A percentile compares a stretch with the other conserved stretches of the same genome.
Conservation (phyloP, 140 eudicot species). For the Erigeron philadelphicus region DNA sequence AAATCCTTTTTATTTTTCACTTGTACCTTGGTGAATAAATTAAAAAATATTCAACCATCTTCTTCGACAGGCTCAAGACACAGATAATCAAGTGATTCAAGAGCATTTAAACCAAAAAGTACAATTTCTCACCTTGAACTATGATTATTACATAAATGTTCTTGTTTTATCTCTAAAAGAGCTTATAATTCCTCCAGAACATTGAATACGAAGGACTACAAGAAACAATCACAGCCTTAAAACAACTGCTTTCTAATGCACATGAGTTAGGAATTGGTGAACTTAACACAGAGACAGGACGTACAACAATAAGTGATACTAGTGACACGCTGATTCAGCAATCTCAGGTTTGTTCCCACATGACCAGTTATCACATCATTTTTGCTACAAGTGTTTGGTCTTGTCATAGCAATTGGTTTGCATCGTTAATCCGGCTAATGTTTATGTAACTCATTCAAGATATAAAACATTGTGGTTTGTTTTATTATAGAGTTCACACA, state of each 20-base stretch:
- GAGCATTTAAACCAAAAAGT: slow-evolving; percentile 75
- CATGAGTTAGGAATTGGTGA: slow-evolving; percentile 4
- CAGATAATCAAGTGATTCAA: slow-evolving; percentile 65
- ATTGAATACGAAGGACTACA: slow-evolving; percentile 52
- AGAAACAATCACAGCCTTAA: slow-evolving; percentile 46
- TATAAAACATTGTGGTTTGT: background rate
- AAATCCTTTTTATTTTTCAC: background rate
- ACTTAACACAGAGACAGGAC: slow-evolving; percentile 19
- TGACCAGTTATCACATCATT: slow-evolving; percentile 11
- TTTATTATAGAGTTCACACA: background rate
- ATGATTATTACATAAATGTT: background rate
- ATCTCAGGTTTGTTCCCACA: slow-evolving; percentile 43
- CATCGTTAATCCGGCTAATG: background rate
- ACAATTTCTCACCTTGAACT: slow-evolving; percentile 2
- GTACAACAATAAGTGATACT: slow-evolving; percentile 23
- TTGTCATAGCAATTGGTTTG: slow-evolving; percentile 7
- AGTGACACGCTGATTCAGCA: slow-evolving; percentile 10
- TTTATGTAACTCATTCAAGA: slow-evolving; percentile 10
- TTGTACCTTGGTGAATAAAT: background rate
- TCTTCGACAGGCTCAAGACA: slow-evolving; percentile 48
- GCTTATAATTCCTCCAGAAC: slow-evolving; percentile 38
- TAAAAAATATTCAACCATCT: background rate
- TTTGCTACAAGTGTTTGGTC: background rate
- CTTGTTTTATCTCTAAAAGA: background rate
- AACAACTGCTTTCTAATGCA: slow-evolving; percentile 50